phyloP scores from a whole-genome alignment of 805 yeast genomes.

The Wickerhamia fluorescens region DNA sequence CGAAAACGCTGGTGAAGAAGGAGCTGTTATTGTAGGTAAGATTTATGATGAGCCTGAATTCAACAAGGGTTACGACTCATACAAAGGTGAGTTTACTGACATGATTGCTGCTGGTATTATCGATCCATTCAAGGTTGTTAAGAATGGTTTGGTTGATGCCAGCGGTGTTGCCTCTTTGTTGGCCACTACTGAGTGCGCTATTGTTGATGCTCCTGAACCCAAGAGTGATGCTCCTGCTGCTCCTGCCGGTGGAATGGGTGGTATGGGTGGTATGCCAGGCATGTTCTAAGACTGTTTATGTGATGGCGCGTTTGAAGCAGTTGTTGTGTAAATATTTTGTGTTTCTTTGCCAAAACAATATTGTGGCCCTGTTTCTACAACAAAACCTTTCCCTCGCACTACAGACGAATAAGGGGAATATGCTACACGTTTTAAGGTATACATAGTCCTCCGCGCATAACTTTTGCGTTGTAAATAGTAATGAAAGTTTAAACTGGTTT shows the following conservation, averaged over 20 bases:
- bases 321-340: too few relatives aligned
- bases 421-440: too few relatives aligned
- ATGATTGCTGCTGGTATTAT: slow-evolving; percentile 96
- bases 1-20: slow-evolving; percentile 97
- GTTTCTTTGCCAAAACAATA: too few relatives aligned
- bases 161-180: slow-evolving; percentile 94
- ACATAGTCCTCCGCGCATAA: too few relatives aligned
- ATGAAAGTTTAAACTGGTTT: too few relatives aligned
- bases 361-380: too few relatives aligned
- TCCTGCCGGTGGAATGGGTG: slow-evolving; percentile 46
- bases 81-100: slow-evolving; percentile 89
- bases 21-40: slow-evolving; percentile 93
- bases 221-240: slow-evolving; percentile 47
- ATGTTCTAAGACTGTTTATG: slow-evolving; percentile 15
- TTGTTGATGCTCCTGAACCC: slow-evolving; percentile 91
- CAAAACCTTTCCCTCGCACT: too few relatives aligned
- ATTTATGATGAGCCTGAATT: slow-evolving; percentile 63
- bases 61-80: slow-evolving; percentile 85
- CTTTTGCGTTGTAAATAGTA: too few relatives aligned
- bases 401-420: too few relatives aligned
- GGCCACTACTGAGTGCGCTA: slow-evolving; percentile 98
- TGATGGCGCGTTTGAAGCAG: too few relatives aligned
- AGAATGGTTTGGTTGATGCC: slow-evolving; percentile 93
- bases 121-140: slow-evolving; percentile 97
- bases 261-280: slow-evolving; percentile 57